Percentiles rank a stretch among this genome's conserved stretches.
These are phyloP conservation scores for Lodderomyces jiufengensis DNA, from an alignment of 1,139 yeast genomes.

Conservation along the genomic window DNA sequence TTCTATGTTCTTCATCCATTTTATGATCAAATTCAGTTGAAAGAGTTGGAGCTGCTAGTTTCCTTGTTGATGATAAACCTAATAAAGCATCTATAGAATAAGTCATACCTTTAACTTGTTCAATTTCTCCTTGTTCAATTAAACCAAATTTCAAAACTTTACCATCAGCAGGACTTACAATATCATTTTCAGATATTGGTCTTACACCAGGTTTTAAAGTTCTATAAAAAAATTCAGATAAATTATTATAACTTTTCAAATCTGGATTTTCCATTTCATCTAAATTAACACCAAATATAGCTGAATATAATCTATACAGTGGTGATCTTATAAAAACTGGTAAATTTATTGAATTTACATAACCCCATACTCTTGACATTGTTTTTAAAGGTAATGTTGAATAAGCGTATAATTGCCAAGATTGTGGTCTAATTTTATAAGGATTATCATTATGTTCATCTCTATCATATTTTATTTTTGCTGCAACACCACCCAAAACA, in stretches of 20 bases:
- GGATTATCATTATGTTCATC: conserved; percentile 35
- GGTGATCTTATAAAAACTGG: conserved; percentile 90
- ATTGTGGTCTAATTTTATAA: conserved; percentile 56
- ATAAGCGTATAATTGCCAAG: conserved; percentile 88
- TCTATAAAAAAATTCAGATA: conserved; percentile 90
- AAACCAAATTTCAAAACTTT: conserved; percentile 81
- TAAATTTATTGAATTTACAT: conserved; percentile 72
- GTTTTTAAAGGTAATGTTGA: conserved; percentile 90
- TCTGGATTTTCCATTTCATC: conserved; percentile 88
- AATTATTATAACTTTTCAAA: conserved; percentile 66
- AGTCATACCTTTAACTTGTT: conserved; percentile 95
- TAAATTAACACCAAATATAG: conserved; percentile 80
- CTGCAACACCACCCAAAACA: conserved; percentile 62
- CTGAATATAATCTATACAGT: conserved; percentile 73
- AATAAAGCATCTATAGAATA: conserved; percentile 86
- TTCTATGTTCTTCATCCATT: conserved; percentile 40
- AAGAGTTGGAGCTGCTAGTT: conserved; percentile 59
- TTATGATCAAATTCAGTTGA: conserved; percentile 43
- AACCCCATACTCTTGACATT: conserved; percentile 92
- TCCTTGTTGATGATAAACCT: conserved; percentile 51
- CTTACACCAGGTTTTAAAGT: conserved; percentile 75
- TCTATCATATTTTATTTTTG: conserved; percentile 45
- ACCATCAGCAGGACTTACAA: conserved; percentile 95
- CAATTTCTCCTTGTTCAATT: conserved; percentile 81
- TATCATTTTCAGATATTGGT: conserved; percentile 64